Evolutionary conservation across 805 yeast genomes (phyloP).

Genomic region (Wickerhamiella alocasiicola): DNA sequence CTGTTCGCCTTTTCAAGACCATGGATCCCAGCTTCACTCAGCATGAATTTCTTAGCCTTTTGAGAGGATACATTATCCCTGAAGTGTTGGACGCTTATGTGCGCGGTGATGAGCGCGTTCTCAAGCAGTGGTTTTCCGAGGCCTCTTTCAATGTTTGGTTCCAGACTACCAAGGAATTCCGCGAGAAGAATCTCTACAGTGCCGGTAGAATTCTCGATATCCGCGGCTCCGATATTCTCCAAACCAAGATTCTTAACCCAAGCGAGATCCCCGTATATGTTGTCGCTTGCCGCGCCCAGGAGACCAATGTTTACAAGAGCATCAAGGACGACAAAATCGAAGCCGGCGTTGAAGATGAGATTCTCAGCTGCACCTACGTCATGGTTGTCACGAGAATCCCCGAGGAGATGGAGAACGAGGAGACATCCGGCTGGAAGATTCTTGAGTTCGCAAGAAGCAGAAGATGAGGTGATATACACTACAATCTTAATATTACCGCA

Average conservation of each 20-base stretch:
- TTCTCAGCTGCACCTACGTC: constrained; percentile 86
- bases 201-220: constrained; percentile 89
- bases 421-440: constrained; percentile 96
- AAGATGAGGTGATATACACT: constrained; percentile 31
- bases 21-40: constrained; percentile 82
- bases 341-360: constrained; percentile 92
- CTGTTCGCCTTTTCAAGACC: constrained; percentile 68
- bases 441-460: constrained; percentile 90
- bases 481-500: constrained; percentile 8
- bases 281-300: constrained; percentile 93
- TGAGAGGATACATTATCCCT: constrained; percentile 87
- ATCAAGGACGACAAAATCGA: constrained; percentile 86
- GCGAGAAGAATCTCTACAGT: constrained; percentile 80
- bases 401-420: constrained; percentile 78
- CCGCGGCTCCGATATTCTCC: constrained; percentile 85
- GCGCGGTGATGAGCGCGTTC: constrained; percentile 70
- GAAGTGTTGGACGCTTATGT: constrained; percentile 92
- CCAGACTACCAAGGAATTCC: constrained; percentile 83
- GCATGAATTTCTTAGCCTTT: constrained; percentile 65
- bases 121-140: constrained; percentile 88
- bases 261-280: constrained; percentile 87
- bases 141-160: constrained; percentile 93
- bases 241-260: constrained; percentile 79
- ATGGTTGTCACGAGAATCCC: constrained; percentile 90
- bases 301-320: constrained; percentile 77